Percentiles rank a stretch among this genome's conserved stretches.
Evolutionary conservation across 1,284 basidiomycete species (phyloP).

Genomic region (Trichosporon sp.): DNA sequence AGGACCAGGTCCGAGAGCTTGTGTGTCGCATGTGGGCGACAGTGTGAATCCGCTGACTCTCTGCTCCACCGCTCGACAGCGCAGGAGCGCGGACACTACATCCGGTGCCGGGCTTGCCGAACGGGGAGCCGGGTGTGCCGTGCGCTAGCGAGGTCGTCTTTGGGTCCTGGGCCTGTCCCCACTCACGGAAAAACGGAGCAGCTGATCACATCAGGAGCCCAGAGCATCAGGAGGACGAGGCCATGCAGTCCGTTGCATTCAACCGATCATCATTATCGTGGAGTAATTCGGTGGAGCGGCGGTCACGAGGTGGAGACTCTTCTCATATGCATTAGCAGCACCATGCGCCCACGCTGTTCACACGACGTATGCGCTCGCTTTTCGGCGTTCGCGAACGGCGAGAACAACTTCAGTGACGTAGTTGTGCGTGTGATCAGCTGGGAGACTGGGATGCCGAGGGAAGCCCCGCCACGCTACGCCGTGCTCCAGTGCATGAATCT

Average conservation of each 20-base stretch:
- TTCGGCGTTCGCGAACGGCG: not conserved
- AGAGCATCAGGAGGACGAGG: no score
- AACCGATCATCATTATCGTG: no score
- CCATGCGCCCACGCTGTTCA: not conserved
- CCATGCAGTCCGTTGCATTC: no score
- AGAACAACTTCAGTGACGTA: not conserved
- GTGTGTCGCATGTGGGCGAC: not conserved
- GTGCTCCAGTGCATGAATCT: not conserved
- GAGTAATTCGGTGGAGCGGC: not conserved
- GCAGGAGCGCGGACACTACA: not conserved
- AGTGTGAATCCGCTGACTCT: not conserved
- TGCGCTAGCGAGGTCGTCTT: not conserved
- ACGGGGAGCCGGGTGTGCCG: not conserved
- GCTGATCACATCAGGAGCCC: not conserved
- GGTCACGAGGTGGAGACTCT: not conserved
- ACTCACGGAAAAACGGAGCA: not conserved
- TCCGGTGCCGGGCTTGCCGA: not conserved
- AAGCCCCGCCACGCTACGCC: no score
- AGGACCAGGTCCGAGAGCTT: not conserved
- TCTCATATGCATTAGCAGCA: not conserved
- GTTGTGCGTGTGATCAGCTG: not conserved
- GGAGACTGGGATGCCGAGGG: not conserved
- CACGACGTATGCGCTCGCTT: not conserved
- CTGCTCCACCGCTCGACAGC: not conserved
- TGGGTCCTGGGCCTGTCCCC: not conserved